Percentiles rank a stretch among this genome's conserved stretches.
Conservation (phyloP, 805 yeast species). For the Nakazawaea siamensis region DNA sequence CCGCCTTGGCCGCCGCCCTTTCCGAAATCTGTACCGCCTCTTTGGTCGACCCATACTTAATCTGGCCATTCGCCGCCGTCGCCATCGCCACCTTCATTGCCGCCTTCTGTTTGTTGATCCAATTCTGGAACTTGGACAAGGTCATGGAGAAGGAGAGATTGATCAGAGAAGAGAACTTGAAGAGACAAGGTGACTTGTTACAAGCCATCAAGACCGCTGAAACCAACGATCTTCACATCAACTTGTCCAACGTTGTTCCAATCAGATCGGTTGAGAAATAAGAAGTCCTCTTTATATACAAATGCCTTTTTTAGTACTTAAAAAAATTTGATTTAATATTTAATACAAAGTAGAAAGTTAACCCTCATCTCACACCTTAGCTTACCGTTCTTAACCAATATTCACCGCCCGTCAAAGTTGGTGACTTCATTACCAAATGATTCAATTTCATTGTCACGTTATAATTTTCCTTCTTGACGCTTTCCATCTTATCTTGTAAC, state of each 20-base stretch:
- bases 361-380: neutral
- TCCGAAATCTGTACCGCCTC: slow-evolving; percentile 33
- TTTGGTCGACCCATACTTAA: slow-evolving; percentile 30
- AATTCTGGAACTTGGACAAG: slow-evolving; percentile 23
- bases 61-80: slow-evolving; percentile 33
- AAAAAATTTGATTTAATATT: too few species aligned
- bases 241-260: slow-evolving; percentile 7
- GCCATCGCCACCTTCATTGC: slow-evolving; percentile 27
- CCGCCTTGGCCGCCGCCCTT: slow-evolving; percentile 39
- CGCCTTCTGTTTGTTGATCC: slow-evolving; percentile 21
- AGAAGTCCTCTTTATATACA: neutral
- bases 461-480: slow-evolving; percentile 9
- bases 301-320: too few species aligned
- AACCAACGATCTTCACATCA: slow-evolving; percentile 2
- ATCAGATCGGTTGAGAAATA: slow-evolving; percentile 8
- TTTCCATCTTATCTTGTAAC: slow-evolving; percentile 7
- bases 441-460: slow-evolving; percentile 8
- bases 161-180: slow-evolving; percentile 13
- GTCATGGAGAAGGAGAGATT: slow-evolving; percentile 17
- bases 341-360: neutral
- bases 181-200: slow-evolving; percentile 5
- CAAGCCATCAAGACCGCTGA: slow-evolving; percentile 5
- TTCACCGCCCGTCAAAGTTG: slow-evolving; percentile 9
- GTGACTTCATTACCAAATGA: slow-evolving; percentile 7
- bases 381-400: slow-evolving; percentile 10